These are phyloP conservation scores for Colletotrichum tabaci DNA, from an alignment of 2,329 filamentous ascomycete species.

Conservation along the genomic window DNA sequence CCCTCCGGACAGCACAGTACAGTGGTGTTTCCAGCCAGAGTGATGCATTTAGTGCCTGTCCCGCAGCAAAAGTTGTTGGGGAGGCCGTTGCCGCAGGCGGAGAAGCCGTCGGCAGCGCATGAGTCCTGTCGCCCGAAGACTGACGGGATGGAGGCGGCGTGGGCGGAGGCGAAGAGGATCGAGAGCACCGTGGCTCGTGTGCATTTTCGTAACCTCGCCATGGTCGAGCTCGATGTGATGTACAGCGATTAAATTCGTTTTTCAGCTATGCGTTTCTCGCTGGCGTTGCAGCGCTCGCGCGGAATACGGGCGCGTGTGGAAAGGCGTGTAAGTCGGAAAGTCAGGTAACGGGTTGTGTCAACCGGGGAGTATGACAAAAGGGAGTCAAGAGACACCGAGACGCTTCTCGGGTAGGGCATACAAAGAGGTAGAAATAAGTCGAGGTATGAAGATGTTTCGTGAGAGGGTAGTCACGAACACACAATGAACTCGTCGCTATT, in stretches of 20 bases:
- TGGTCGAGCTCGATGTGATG: conserved; percentile 9
- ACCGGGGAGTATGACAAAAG: background rate
- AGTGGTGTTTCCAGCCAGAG: conserved; percentile 75
- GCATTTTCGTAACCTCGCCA: conserved; percentile 51
- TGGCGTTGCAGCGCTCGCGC: conserved; percentile 14
- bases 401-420: conserved; percentile 10
- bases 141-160: conserved; percentile 56
- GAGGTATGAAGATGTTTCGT: conserved; percentile 35
- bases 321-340: conserved; percentile 32
- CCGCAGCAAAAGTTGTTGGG: conserved; percentile 79
- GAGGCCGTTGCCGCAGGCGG: conserved; percentile 68
- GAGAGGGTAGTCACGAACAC: background rate
- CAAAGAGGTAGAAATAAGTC: conserved; percentile 39
- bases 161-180: conserved; percentile 52
- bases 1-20: conserved; percentile 77
- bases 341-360: conserved; percentile 23
- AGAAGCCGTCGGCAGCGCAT: conserved; percentile 66
- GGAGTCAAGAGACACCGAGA: background rate
- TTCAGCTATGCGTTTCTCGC: conserved; percentile 6
- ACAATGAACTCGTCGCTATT: conserved; percentile 39
- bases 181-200: conserved; percentile 57
- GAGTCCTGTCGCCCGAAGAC: conserved; percentile 62
- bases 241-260: conserved; percentile 8
- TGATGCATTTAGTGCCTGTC: conserved; percentile 66
- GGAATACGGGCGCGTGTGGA: conserved; percentile 15